These are phyloP conservation scores for Agrostemma githago DNA, from an alignment of 148 eudicot genomes.

Conservation along the genomic window DNA sequence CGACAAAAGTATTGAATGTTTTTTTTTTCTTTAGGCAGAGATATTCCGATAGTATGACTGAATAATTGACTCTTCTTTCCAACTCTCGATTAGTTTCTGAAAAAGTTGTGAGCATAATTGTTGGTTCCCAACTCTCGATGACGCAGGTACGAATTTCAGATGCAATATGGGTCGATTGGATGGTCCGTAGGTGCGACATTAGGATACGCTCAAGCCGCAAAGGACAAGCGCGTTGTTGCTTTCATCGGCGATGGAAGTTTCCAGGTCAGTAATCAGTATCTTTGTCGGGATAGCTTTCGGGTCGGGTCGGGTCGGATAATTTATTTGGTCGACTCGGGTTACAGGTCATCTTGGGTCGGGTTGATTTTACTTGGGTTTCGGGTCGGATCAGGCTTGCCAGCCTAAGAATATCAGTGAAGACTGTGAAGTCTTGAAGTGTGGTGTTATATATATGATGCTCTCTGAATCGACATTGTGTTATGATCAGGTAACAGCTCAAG, in stretches of 20 bases:
- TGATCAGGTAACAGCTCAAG: conserved; percentile 74
- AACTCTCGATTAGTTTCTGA: background rate
- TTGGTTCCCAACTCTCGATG: background rate
- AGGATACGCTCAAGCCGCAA: conserved; percentile 81
- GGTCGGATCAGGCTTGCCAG: no score
- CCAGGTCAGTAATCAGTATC: conserved; percentile 42
- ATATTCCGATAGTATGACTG: background rate
- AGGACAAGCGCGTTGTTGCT: conserved; percentile 64
- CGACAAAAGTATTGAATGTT: background rate
- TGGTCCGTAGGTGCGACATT: conserved; percentile 85
- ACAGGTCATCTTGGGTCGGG: no score
- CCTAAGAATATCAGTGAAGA: background rate
- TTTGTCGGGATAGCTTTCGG: background rate
- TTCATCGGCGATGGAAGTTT: conserved; percentile 87
- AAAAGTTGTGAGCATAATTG: background rate
- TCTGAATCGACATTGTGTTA: background rate
- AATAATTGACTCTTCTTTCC: background rate
- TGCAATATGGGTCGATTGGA: conserved; percentile 85
- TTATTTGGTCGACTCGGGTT: no score
- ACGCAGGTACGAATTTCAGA: conserved; percentile 68
- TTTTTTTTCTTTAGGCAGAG: background rate
- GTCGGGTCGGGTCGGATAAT: no score
- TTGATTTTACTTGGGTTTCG: no score
- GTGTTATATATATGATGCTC: background rate
- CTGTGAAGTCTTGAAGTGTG: background rate